Percentiles rank a stretch among this genome's conserved stretches.
phyloP scores from a whole-genome alignment of 768 basidiomycete genomes.

The Pisolithus microcarpus region DNA sequence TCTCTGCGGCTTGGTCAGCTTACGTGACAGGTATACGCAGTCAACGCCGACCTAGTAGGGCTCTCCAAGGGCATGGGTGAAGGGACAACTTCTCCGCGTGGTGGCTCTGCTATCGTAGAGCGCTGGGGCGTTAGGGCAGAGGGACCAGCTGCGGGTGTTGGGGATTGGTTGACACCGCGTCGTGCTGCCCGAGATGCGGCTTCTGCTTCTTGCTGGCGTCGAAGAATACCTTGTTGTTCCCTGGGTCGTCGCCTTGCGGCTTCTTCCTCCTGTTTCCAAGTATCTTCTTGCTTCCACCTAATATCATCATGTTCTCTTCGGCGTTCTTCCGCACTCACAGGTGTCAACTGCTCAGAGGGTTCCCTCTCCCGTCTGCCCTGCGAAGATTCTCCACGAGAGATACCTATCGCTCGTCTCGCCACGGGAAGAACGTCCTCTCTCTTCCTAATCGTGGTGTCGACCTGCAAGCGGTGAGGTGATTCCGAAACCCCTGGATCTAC shows the following conservation, averaged over 20 bases:
- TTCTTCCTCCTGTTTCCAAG: slow-evolving; percentile 41
- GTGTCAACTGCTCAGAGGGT: slow-evolving; percentile 21
- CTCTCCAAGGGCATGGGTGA: slow-evolving; percentile 57
- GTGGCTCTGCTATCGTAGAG: slow-evolving; percentile 22
- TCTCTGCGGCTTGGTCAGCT: slow-evolving; percentile 19
- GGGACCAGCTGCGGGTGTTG: slow-evolving; percentile 22
- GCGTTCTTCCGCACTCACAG: slow-evolving; percentile 21
- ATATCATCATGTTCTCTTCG: slow-evolving; percentile 25
- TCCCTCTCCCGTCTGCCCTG: slow-evolving; percentile 18
- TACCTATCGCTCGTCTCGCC: slow-evolving; percentile 19
- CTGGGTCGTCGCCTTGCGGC: slow-evolving; percentile 36
- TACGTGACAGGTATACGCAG: slow-evolving; percentile 33
- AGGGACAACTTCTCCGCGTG: slow-evolving; percentile 28
- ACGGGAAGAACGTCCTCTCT: slow-evolving; percentile 24
- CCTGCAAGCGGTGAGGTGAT: slow-evolving; percentile 19
- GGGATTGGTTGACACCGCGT: slow-evolving; percentile 26
- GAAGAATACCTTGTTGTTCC: slow-evolving; percentile 51
- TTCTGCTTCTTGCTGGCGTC: slow-evolving; percentile 56
- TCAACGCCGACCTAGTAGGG: slow-evolving; percentile 47
- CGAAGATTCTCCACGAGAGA: slow-evolving; percentile 17
- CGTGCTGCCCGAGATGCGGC: slow-evolving; percentile 40
- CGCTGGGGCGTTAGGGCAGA: slow-evolving; percentile 30
- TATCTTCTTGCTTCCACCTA: slow-evolving; percentile 36
- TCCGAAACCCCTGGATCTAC: slow-evolving; percentile 12
- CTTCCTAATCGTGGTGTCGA: slow-evolving; percentile 23